Evolutionary conservation across 805 yeast species (phyloP).

Genomic region (Pichia exigua): DNA sequence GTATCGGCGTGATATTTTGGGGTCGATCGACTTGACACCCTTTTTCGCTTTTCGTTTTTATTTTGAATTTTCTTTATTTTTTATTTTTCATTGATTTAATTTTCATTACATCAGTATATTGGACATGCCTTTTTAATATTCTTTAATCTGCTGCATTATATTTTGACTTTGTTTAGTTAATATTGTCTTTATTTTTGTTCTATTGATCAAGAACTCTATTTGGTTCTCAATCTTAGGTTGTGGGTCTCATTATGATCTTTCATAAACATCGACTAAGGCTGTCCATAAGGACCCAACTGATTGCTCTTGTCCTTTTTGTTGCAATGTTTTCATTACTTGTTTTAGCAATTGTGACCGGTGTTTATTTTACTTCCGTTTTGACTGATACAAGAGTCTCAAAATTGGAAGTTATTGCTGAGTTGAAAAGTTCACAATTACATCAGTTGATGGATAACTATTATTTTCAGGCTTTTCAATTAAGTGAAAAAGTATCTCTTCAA

Average conservation of each 20-base stretch:
- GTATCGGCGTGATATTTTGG: too few relatives aligned
- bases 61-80: too few relatives aligned
- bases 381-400: slow-evolving; percentile 60
- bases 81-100: too few relatives aligned
- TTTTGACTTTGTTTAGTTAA: too few relatives aligned
- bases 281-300: slow-evolving; percentile 70
- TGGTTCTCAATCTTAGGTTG: too few relatives aligned
- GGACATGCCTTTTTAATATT: too few relatives aligned
- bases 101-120: too few relatives aligned
- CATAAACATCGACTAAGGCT: slow-evolving; percentile 33
- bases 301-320: slow-evolving; percentile 59
- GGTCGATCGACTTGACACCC: too few relatives aligned
- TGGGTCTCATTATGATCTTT: neutral
- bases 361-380: slow-evolving; percentile 60
- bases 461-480: slow-evolving; percentile 61
- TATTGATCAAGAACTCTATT: too few relatives aligned
- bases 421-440: slow-evolving; percentile 70
- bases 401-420: slow-evolving; percentile 67
- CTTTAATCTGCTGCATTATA: too few relatives aligned
- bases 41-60: too few relatives aligned
- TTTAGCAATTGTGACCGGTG: slow-evolving; percentile 67
- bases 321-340: slow-evolving; percentile 64
- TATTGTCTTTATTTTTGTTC: too few relatives aligned
- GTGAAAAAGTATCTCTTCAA: slow-evolving; percentile 54
- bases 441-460: slow-evolving; percentile 58